A percentile compares a stretch with the other conserved stretches of the same genome.
phyloP scores from a whole-genome alignment of 2,329 filamentous ascomycete species.

The Hymenoscyphus linearis region DNA sequence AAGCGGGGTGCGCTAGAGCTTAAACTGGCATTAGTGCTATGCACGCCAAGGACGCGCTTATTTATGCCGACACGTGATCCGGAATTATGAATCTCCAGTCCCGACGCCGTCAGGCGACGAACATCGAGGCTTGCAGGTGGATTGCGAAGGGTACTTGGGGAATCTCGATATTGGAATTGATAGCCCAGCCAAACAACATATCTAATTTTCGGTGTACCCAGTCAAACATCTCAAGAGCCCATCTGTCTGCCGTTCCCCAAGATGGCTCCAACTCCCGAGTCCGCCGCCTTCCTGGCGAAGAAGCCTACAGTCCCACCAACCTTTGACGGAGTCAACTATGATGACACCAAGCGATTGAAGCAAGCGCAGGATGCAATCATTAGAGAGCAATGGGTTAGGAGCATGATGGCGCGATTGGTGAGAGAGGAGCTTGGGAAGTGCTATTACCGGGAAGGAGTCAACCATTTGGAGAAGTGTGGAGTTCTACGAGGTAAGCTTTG shows the following conservation, averaged over 20 bases:
- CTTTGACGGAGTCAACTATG: conserved; percentile 83
- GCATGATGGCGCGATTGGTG: conserved; percentile 83
- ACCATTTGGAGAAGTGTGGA: conserved; percentile 85
- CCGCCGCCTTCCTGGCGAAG: conserved; percentile 72
- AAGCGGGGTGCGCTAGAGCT: conserved; percentile 14
- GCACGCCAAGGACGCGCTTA: background rate
- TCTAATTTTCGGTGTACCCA: conserved; percentile 6
- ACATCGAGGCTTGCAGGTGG: background rate
- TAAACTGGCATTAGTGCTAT: conserved; percentile 4
- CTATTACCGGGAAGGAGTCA: conserved; percentile 78
- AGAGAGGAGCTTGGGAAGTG: conserved; percentile 81
- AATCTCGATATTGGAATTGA: conserved; percentile 2
- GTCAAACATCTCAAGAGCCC: background rate
- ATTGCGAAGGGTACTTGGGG: background rate
- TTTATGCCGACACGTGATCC: background rate
- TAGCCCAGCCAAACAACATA: conserved; percentile 1
- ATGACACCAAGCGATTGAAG: conserved; percentile 76
- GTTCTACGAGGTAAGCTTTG: conserved; percentile 64
- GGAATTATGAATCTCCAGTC: background rate
- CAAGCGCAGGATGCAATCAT: conserved; percentile 77
- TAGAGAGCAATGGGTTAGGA: conserved; percentile 81
- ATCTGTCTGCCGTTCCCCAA: background rate
- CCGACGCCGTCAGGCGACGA: background rate
- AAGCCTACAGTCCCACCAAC: conserved; percentile 78
- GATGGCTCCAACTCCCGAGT: conserved; percentile 77